A percentile compares a stretch with the other conserved stretches of the same genome.
These are phyloP conservation scores for Massariosphaeria phaeospora DNA, from an alignment of 495 filamentous ascomycete species.

Conservation along the genomic window DNA sequence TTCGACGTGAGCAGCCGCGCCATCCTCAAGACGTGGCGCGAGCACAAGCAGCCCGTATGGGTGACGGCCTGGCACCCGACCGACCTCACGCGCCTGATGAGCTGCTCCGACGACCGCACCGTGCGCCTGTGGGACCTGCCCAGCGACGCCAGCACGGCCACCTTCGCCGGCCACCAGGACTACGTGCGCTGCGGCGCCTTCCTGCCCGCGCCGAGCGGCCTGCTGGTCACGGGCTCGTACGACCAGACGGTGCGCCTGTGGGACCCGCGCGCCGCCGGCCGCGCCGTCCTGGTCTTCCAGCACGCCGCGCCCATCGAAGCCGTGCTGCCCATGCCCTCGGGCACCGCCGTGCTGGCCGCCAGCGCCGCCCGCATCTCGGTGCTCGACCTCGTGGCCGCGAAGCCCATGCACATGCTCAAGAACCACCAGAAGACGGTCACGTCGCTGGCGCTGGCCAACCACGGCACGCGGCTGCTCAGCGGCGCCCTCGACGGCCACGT, in stretches of 20 bases:
- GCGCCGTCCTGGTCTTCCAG: constrained; percentile 71
- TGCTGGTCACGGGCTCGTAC: constrained; percentile 85
- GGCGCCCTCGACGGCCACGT: constrained; percentile 91
- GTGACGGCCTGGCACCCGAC: constrained; percentile 80
- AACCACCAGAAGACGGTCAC: constrained; percentile 99
- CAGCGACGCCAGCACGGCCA: constrained; percentile 63
- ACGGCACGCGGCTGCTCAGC: constrained; percentile 71
- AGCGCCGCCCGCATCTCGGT: constrained; percentile 85
- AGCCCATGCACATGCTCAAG: constrained; percentile 74
- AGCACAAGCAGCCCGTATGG: constrained; percentile 95
- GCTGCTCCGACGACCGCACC: constrained; percentile 81
- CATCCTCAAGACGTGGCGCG: constrained; percentile 91
- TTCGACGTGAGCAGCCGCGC: constrained; percentile 86
- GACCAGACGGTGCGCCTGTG: constrained; percentile 89
- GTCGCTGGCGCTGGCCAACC: constrained; percentile 68
- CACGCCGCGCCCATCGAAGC: constrained; percentile 81
- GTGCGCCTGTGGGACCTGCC: constrained; percentile 93
- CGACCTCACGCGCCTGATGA: constrained; percentile 79
- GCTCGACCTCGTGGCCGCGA: constrained; percentile 89
- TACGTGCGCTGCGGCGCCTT: constrained; percentile 85
- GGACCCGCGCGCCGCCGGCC: constrained; percentile 64
- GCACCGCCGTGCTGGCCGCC: constrained; percentile 79
- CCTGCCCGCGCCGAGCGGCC: constrained; percentile 70
- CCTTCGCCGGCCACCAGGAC: constrained; percentile 83
- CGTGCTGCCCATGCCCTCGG: constrained; percentile 77